phyloP scores from a whole-genome alignment of 495 filamentous ascomycete species.

The Parathielavia hyrcaniae region DNA sequence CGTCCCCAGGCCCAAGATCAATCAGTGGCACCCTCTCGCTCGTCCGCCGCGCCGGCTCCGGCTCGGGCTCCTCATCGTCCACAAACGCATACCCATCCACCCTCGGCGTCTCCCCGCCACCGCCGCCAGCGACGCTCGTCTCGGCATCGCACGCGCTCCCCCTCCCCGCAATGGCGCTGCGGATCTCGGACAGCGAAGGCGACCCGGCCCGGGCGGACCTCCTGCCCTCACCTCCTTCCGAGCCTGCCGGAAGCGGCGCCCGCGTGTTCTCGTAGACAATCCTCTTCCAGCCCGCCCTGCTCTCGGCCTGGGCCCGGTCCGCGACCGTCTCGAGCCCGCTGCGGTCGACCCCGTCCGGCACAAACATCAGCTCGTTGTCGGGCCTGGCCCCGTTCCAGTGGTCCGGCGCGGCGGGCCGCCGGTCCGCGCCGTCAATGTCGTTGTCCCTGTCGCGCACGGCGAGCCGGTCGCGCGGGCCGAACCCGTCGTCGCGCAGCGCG shows the following conservation, averaged over 20 bases:
- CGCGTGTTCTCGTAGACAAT: conserved; percentile 81
- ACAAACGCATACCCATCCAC: conserved; percentile 94
- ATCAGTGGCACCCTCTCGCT: conserved; percentile 27
- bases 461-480: conserved; percentile 43
- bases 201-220: conserved; percentile 60
- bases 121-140: conserved; percentile 52
- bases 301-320: conserved; percentile 61
- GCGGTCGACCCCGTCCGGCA: conserved; percentile 67
- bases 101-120: conserved; percentile 72
- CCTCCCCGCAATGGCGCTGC: conserved; percentile 77
- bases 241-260: conserved; percentile 43
- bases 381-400: conserved; percentile 61
- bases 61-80: conserved; percentile 60
- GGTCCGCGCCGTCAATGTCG: conserved; percentile 51
- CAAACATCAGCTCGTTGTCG: conserved; percentile 84
- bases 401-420: conserved; percentile 74
- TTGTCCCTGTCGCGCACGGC: conserved; percentile 57
- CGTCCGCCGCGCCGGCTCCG: conserved; percentile 25
- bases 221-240: conserved; percentile 9
- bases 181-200: conserved; percentile 76
- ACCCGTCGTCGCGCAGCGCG: conserved; percentile 44
- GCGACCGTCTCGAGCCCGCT: conserved; percentile 58
- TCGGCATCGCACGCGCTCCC: conserved; percentile 60
- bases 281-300: conserved; percentile 66
- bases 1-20: conserved; percentile 53